Conservation (phyloP, 1,139 yeast genomes). For the Candida anutae region DNA sequence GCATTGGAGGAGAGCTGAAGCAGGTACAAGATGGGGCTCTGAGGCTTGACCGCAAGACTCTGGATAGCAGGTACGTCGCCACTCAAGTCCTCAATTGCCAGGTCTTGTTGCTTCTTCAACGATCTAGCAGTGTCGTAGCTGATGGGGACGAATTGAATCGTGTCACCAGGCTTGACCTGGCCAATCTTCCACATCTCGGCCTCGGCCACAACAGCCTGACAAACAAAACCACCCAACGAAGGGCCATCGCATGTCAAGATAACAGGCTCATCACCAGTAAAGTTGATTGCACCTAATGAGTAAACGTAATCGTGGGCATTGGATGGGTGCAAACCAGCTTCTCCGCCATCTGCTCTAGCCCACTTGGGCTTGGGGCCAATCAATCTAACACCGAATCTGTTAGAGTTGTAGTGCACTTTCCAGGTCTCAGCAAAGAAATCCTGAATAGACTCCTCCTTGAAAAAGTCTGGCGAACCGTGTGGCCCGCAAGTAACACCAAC, state of each 20-base stretch:
- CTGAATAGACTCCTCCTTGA: slow-evolving; percentile 63
- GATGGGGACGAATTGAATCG: slow-evolving; percentile 72
- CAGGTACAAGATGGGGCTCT: slow-evolving; percentile 55
- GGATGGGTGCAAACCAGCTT: slow-evolving; percentile 95
- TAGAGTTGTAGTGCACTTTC: slow-evolving; percentile 96
- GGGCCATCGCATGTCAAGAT: slow-evolving; percentile 97
- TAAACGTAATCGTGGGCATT: slow-evolving; percentile 97
- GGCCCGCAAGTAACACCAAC: slow-evolving; percentile 97
- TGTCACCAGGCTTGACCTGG: slow-evolving; percentile 92
- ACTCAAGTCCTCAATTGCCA: slow-evolving; percentile 35
- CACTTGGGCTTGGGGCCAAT: slow-evolving; percentile 94
- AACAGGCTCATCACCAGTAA: slow-evolving; percentile 98
- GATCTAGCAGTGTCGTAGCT: slow-evolving; percentile 58
- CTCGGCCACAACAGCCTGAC: slow-evolving; percentile 91
- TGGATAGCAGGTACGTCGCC: slow-evolving; percentile 35
- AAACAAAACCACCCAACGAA: slow-evolving; percentile 93
- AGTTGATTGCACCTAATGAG: slow-evolving; percentile 92
- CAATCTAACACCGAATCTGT: slow-evolving; percentile 90
- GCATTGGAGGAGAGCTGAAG: slow-evolving; percentile 40
- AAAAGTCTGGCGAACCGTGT: slow-evolving; percentile 95
- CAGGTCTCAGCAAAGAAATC: slow-evolving; percentile 72
- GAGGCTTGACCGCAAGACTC: slow-evolving; percentile 29
- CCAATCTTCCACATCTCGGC: slow-evolving; percentile 99
- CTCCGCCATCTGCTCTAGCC: slow-evolving; percentile 98
- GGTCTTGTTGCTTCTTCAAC: slow-evolving; percentile 55